Evolutionary conservation across 75 land plant species (phyloP).

Genomic region (Picea glauca): DNA sequence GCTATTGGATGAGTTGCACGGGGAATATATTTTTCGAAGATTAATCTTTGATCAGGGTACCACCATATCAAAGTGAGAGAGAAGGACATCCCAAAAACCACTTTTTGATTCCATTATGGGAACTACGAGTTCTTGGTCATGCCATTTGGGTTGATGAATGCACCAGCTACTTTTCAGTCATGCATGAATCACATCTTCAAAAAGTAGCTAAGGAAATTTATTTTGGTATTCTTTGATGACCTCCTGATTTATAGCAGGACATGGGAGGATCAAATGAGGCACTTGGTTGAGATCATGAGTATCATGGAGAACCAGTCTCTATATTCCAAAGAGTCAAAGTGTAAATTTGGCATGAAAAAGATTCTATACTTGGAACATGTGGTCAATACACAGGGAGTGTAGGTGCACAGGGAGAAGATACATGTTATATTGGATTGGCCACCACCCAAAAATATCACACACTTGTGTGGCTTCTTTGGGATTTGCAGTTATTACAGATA

Average conservation of each 20-base stretch:
- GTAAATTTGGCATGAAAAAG: not conserved
- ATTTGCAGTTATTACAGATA: not conserved
- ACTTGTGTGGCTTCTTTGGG: not conserved
- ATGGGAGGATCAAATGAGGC: no score
- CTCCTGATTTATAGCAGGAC: not conserved
- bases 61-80: not conserved
- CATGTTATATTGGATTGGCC: not conserved
- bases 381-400: not conserved
- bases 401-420: not conserved
- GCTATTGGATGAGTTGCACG: not conserved
- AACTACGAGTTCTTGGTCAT: no score
- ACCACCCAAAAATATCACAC: not conserved
- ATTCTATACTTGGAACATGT: not conserved
- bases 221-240: not conserved
- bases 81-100: no score
- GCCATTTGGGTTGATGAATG: no score
- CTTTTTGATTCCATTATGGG: no score
- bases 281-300: no score
- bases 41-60: not conserved
- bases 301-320: no score
- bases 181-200: not conserved
- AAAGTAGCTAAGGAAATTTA: not conserved
- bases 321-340: no score
- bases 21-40: not conserved
- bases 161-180: no score